Evolutionary conservation across 2,329 filamentous ascomycete genomes (phyloP), one percentile per base, ranked within the genome.

Genomic region (Aspergillus arachidicola): DNA sequence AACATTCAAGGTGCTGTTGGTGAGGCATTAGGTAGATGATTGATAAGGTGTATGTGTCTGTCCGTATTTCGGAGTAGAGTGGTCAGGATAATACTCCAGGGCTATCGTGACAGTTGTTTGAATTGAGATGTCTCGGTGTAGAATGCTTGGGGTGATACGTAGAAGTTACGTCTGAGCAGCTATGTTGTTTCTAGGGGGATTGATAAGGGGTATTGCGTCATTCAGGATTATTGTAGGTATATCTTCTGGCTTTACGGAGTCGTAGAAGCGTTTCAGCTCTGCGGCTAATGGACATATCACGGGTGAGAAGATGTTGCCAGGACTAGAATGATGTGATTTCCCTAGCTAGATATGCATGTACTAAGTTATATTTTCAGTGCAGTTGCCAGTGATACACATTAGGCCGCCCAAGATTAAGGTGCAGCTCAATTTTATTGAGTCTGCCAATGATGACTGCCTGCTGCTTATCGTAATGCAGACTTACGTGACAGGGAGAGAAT

Each of bases 381-480:
- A 6, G 6, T 36, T 36, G 34, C 0, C 6, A 5, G 32, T 34
- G 32, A 12, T 34, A 34, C 34, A 36, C 16, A 6, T 1, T 12
- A 46, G 19, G 26, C 16, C 5, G 1, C n/a, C 4, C 2, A 10
- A 36, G 32, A 55, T 55, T 41, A 55, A 10, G 3, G 6, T 38
- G 51, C 51, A 36, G 32, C 34, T 55, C 21, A 26, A 26, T 53
- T 28, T 28, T 19, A 28, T 10, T 6, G 5, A 19, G 7, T 26
- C 51, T 26, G 34, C 51, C 51, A 55, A 55, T 55, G 14, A 38
- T 38, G 51, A 6, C 6, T 36, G 51, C 28, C 34, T 30, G 32
- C 32, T 21, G 36, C 58, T 59, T 59, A 59, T 59, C 58, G 46
- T 26, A 10, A 38, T 54, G 34, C 30, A 43, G 36, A 26, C 30